Evolutionary conservation across 176 grass and related monocot species (phyloP), one percentile per base, ranked within the genome.

Genomic region (Eragrostis nindensis): DNA sequence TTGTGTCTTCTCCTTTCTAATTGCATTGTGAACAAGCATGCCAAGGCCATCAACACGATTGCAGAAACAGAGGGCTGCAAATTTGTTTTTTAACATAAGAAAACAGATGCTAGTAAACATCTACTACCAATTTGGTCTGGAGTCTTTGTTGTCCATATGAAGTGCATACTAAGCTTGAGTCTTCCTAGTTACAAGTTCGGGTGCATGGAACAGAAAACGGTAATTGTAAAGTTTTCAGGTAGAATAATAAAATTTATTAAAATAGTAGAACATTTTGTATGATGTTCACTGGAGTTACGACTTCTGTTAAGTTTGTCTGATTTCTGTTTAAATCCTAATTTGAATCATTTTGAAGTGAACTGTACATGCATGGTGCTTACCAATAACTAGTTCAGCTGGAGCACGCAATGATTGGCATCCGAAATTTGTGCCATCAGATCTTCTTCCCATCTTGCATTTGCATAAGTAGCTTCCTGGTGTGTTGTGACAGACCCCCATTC

Each of bases 361-460:
- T 25, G 2, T 19, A 26, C 42, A 61, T 16, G 62, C 5, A 43
- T 30, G 1, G 40, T 26, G 29, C 74, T 77, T 85, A 70, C 82
- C 82, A 27, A 85, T 12, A 65, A 60, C 77, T 1, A 39, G 27
- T n/a, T 76, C 74, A 19, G 54, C 54, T 41, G 62, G 24, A 45
- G 10, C 9, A 36, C 70, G 63, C 56, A 82, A 25, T n/a, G 44
- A 36, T 26, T 10, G 55, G 41, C 79, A 87, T 62, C 73, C 66
- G 52, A 11, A 75, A 79, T 50, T 66, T 54, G 13, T 76, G 1
- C 80, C 53, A 60, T 91, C 47, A n/a, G 75, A 62, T 65, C 7
- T 44, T 62, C 11, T 91, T 60, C 84, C 89, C 56, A 10, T 26
- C 19, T 47, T 49, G 40, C 89, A 91, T 42, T 63, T 77, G 81